Percentiles rank a stretch among this genome's conserved stretches.
phyloP scores from a whole-genome alignment of 306 rosid species.

The Cucumis hystrix region DNA sequence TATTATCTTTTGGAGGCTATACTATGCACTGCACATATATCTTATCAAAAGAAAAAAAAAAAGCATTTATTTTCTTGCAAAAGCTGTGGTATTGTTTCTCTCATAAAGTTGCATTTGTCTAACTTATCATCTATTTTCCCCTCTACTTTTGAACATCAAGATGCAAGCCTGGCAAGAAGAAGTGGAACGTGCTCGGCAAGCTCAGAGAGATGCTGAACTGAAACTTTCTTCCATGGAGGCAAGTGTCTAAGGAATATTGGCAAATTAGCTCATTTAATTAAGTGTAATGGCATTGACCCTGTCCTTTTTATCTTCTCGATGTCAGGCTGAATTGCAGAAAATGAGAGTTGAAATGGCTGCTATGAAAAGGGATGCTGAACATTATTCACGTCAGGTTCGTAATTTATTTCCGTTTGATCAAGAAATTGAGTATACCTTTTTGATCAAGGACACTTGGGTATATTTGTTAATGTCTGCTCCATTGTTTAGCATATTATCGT shows the following conservation, averaged over 20 bases:
- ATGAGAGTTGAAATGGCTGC: constrained; percentile 99
- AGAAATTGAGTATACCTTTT: background rate
- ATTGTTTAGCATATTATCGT: background rate
- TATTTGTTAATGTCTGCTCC: background rate
- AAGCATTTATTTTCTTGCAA: background rate
- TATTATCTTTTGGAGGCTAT: background rate
- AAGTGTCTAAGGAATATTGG: constrained; percentile 9
- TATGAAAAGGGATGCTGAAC: constrained; percentile 99
- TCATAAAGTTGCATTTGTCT: background rate
- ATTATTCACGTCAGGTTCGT: constrained; percentile 92
- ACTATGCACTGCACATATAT: background rate
- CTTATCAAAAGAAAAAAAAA: background rate
- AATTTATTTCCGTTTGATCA: constrained; percentile 1
- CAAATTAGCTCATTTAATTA: constrained; percentile 9
- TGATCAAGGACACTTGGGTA: background rate
- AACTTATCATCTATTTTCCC: background rate
- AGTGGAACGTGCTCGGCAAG: constrained; percentile 89
- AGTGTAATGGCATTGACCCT: background rate
- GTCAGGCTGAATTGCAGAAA: constrained; percentile 81
- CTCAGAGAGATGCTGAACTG: constrained; percentile 95
- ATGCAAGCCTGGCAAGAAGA: constrained; percentile 97
- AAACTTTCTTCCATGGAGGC: constrained; percentile 83
- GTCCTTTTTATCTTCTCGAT: constrained; percentile 13
- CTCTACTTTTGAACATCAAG: constrained; percentile 20
- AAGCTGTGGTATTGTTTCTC: background rate